phyloP scores from a whole-genome alignment of 148 eudicot species.

The Vaccinium myrtillus region DNA sequence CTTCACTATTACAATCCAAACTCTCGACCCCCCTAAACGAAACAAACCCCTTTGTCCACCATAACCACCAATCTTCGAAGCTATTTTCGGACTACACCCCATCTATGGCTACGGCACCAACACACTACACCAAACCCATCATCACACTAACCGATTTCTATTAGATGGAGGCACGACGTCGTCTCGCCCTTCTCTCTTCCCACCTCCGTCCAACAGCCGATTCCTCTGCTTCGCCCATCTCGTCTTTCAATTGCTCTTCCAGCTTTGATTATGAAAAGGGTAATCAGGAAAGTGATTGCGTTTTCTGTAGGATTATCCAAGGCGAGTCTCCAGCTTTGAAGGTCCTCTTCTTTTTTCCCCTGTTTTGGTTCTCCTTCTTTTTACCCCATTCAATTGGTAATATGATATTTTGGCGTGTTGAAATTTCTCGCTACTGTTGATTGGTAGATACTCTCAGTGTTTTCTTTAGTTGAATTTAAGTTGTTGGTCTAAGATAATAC shows the following conservation, averaged over 20 bases:
- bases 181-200: conserved; percentile 52
- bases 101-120: background rate
- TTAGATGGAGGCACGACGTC: conserved; percentile 61
- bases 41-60: background rate
- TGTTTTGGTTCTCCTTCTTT: background rate
- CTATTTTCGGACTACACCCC: background rate
- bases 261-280: conserved; percentile 11
- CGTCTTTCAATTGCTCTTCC: conserved; percentile 35
- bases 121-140: background rate
- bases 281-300: conserved; percentile 35
- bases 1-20: background rate
- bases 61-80: background rate
- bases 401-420: background rate
- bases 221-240: conserved; percentile 18
- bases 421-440: background rate
- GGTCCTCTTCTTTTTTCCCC: conserved; percentile 32
- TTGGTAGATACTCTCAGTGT: background rate
- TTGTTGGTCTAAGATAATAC: background rate
- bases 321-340: conserved; percentile 80
- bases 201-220: conserved; percentile 42
- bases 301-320: conserved; percentile 66
- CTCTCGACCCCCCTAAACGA: background rate
- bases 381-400: background rate
- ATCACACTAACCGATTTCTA: background rate
- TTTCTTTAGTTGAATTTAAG: background rate